Base-by-base conservation (phyloP, 2,329 filamentous ascomycete genomes). In the Cadophora luteo-olivacea region DNA sequence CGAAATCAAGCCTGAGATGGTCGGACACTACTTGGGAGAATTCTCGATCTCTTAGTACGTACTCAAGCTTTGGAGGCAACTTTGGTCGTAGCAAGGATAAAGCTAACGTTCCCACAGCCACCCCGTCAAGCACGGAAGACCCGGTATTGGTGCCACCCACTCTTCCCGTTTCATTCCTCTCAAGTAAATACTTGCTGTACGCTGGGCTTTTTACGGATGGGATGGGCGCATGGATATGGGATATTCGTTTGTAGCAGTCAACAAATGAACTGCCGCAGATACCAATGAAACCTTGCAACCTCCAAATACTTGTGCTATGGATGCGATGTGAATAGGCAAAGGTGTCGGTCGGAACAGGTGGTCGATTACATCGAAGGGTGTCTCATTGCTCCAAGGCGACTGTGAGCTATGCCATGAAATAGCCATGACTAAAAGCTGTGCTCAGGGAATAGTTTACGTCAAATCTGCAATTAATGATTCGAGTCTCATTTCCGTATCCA, bases 81-180 rank as follows among this genome's bases (percentile, higher is more conserved):
- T 1, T 45, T 49, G 22, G 49, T 61, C 24, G 16, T 36, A 57
- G n/a, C 22, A 38, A 57, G 24, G 22, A 41, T 52, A 19, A 19
- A 70, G 73, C 88, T 91, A 82, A 92, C 84, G 78, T 76, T 67
- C 55, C 51, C 70, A 81, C 80, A 97, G 94, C 93, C 94, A 94
- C 88, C 96, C 96, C 81, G 96, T 99, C 91, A 99, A 98, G 93
- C 96, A 99, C 92, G 96, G 96, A 91, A 89, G 96, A 85, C 96
- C 96, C 82, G 96, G 96, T 98, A 99, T 99, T 82, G 96, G 96
- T 97, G 96, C 96, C 81, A 99, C 96, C 79, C 94, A 99, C 92
- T 98, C 95, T 88, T 99, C 96, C 85, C 94, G 96, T 91, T 99
- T 99, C 92, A 99, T 99, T 89, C 96, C 96, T 85, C 92, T 99